Percentiles rank a stretch among this genome's conserved stretches.
Conservation (phyloP, 352 stramenopile species). For the Phytopythium cucurbitacearum region DNA sequence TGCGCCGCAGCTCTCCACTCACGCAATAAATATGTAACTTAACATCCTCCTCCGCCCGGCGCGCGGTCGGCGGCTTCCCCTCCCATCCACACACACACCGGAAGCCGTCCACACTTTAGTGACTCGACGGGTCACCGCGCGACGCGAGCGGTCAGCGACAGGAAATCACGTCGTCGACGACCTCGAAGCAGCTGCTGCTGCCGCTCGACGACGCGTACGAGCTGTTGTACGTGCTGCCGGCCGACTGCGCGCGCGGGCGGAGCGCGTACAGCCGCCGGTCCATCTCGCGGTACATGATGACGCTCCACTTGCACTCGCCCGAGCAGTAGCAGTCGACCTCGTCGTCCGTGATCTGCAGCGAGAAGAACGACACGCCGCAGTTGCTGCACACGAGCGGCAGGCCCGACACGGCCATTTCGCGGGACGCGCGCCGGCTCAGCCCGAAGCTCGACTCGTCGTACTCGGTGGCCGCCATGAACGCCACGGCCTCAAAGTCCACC, state of each 20-base stretch:
- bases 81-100: no score
- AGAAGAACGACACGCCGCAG: constrained; percentile 82
- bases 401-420: constrained; percentile 34
- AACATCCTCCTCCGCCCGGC: no score
- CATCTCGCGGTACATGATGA: constrained; percentile 85
- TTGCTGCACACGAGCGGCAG: constrained; percentile 78
- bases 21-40: no score
- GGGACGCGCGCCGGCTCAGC: constrained; percentile 8
- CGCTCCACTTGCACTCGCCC: constrained; percentile 87
- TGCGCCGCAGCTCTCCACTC: no score
- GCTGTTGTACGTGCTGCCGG: constrained; percentile 17
- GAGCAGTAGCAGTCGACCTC: constrained; percentile 81
- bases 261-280: constrained; percentile 57
- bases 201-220: constrained; percentile 15
- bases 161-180: constrained; percentile 23
- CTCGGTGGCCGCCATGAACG: constrained; percentile 19
- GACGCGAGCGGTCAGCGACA: constrained; percentile 15
- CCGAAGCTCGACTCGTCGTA: constrained; percentile 18
- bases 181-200: constrained; percentile 21
- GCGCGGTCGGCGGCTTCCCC: no score
- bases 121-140: no score
- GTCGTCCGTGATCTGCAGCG: constrained; percentile 54
- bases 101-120: no score
- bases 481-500: constrained; percentile 39
- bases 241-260: constrained; percentile 17